Evolutionary conservation across 805 yeast species (phyloP).

Genomic region (Candida ipomoeae): DNA sequence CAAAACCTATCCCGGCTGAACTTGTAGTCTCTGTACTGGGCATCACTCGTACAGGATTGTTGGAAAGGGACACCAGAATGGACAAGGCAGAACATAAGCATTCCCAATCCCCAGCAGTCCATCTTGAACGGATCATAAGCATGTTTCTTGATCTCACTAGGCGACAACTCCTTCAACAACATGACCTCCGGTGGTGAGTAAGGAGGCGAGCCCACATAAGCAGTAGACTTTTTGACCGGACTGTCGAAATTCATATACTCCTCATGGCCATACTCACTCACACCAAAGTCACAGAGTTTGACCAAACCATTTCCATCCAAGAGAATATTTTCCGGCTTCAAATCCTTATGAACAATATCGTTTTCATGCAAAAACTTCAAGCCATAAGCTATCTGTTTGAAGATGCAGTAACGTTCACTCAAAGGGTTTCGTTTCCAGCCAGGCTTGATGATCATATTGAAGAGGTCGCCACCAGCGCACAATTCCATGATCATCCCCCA

Average conservation of each 20-base stretch:
- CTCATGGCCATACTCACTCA: slow-evolving; percentile 60
- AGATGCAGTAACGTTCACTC: slow-evolving; percentile 57
- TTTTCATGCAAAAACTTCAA: slow-evolving; percentile 57
- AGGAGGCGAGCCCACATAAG: slow-evolving; percentile 76
- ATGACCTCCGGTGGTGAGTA: slow-evolving; percentile 77
- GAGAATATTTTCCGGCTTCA: slow-evolving; percentile 71
- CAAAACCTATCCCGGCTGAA: slow-evolving; percentile 42
- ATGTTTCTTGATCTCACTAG: slow-evolving; percentile 32
- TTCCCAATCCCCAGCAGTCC: slow-evolving; percentile 73
- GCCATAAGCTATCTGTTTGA: slow-evolving; percentile 65
- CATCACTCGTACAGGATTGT: slow-evolving; percentile 46
- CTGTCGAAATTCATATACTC: slow-evolving; percentile 47
- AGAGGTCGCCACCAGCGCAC: slow-evolving; percentile 61
- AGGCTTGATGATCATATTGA: slow-evolving; percentile 48
- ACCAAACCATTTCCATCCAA: slow-evolving; percentile 57
- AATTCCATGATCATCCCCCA: slow-evolving; percentile 75
- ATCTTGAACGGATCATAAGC: slow-evolving; percentile 61
- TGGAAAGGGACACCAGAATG: slow-evolving; percentile 59
- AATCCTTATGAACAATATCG: slow-evolving; percentile 69
- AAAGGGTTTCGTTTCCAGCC: slow-evolving; percentile 56
- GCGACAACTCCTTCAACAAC: slow-evolving; percentile 38
- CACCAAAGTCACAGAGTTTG: slow-evolving; percentile 75
- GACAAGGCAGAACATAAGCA: slow-evolving; percentile 57
- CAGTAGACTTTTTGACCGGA: slow-evolving; percentile 35
- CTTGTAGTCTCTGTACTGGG: slow-evolving; percentile 52